These are phyloP conservation scores for Parafenestella ontariensis DNA, from an alignment of 2,329 filamentous ascomycete species.

Conservation along the genomic window DNA sequence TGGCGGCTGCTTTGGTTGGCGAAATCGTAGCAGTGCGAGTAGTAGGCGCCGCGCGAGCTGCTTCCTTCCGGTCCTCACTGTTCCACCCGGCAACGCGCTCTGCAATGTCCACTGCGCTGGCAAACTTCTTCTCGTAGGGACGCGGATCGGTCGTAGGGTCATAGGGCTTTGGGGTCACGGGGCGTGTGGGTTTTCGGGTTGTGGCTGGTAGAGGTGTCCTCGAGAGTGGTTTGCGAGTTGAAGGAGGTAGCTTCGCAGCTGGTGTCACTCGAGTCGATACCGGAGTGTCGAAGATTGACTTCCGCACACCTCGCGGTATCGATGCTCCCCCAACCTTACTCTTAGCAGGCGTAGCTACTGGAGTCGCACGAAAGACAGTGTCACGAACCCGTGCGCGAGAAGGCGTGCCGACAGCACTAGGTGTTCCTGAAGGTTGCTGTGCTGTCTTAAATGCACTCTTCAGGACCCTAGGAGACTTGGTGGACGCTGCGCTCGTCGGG, in stretches of 20 bases:
- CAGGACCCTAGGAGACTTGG: not conserved
- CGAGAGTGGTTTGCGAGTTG: not conserved
- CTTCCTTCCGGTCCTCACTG: conserved; percentile 7
- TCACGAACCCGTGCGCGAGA: not conserved
- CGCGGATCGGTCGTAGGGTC: not conserved
- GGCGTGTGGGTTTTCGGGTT: conserved; percentile 1
- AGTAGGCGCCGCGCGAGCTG: not conserved
- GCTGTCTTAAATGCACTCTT: not conserved
- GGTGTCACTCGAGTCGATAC: not conserved
- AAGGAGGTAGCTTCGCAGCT: not conserved
- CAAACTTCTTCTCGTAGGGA: conserved; percentile 11
- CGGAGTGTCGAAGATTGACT: not conserved
- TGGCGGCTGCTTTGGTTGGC: conserved; percentile 2
- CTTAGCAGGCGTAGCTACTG: not conserved
- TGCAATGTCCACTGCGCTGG: conserved; percentile 21
- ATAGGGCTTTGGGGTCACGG: not conserved
- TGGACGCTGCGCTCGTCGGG: not conserved
- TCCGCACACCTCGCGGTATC: not conserved
- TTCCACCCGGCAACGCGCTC: conserved; percentile 23
- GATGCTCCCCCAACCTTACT: not conserved
- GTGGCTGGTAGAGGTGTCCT: not conserved
- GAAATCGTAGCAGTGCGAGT: not conserved
- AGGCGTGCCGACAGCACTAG: not conserved
- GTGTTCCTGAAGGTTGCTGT: not conserved
- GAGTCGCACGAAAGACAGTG: not conserved